These are phyloP conservation scores for Verticillium tricorpus DNA, from an alignment of 2,329 filamentous ascomycete species.

Conservation along the genomic window DNA sequence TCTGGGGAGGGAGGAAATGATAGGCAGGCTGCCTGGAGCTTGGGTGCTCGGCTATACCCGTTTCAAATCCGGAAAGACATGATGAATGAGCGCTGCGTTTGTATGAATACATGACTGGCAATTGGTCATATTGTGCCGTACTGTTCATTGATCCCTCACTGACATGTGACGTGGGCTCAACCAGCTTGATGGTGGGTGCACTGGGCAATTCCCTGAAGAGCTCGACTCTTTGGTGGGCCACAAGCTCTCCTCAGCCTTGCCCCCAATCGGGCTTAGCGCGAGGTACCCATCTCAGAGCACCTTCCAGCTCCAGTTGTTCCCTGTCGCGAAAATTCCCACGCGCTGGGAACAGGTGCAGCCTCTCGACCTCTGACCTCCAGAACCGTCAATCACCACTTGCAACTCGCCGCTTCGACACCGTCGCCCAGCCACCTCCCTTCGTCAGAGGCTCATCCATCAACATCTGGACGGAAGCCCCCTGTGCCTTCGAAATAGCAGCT, in stretches of 20 bases:
- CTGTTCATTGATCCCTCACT: not conserved
- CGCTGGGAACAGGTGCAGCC: slow-evolving; percentile 21
- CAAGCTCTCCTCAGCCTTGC: slow-evolving; percentile 22
- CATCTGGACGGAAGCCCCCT: not conserved
- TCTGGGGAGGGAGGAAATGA: no score
- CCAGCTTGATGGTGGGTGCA: not conserved
- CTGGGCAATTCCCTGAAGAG: not conserved
- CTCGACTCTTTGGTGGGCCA: not conserved
- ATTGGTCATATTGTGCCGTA: not conserved
- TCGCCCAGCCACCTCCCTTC: not conserved
- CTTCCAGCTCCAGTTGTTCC: slow-evolving; percentile 2
- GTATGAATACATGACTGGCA: not conserved
- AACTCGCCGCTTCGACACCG: not conserved
- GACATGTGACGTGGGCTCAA: not conserved
- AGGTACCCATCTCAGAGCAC: not conserved
- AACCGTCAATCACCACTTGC: not conserved
- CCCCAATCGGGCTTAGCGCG: slow-evolving; percentile 27
- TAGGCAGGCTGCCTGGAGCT: not conserved
- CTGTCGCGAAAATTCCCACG: slow-evolving; percentile 31
- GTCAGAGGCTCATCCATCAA: not conserved
- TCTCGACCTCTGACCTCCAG: slow-evolving; percentile 14
- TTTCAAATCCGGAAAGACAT: not conserved
- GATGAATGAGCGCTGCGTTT: not conserved
- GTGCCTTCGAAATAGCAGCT: not conserved
- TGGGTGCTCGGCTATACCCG: no score